These are phyloP conservation scores for barley (Hordeum vulgare) DNA, from an alignment of 176 grass and related monocot species.

Conservation along the genomic window MorexV3_pseudomolecules_assembly NC_058524.1:43317632-43318131, in stretches of 20 bases:
- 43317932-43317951: too few species aligned
- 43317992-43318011: neutral
- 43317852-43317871: neutral
- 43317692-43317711: neutral
- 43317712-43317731: neutral
- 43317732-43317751: neutral
- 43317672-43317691: neutral
- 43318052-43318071: neutral
- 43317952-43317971: neutral
- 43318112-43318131: neutral
- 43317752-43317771: neutral
- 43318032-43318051: neutral
- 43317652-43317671: neutral
- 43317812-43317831: neutral
- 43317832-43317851: neutral
- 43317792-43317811: conserved; percentile 9
- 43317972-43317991: neutral
- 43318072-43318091: neutral
- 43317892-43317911: conserved; percentile 16
- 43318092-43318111: neutral
- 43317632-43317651: neutral
- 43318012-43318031: neutral
- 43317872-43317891: conserved; percentile 1
- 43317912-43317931: neutral
- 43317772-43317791: neutral